Evolutionary conservation across 768 basidiomycete genomes (phyloP).

Genomic region (Pisolithus marmoratus): DNA sequence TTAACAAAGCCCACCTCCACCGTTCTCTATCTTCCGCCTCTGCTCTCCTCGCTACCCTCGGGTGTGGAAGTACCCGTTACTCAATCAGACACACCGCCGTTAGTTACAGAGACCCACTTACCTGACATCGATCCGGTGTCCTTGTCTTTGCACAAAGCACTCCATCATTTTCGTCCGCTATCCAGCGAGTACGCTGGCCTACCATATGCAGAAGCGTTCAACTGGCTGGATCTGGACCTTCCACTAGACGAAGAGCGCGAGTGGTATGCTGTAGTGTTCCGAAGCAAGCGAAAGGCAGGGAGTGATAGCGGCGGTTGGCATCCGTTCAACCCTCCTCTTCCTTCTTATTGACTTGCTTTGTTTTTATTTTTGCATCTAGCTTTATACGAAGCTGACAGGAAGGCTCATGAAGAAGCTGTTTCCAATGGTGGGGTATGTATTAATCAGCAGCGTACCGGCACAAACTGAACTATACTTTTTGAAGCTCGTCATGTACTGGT

Average conservation of each 20-base stretch:
- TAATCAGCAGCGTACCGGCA: not conserved
- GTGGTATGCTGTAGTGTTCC: slow-evolving; percentile 89
- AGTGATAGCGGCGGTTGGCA: slow-evolving; percentile 62
- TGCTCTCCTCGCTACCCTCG: slow-evolving; percentile 70
- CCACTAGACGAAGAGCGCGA: no score
- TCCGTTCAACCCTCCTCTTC: not conserved
- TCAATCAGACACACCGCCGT: slow-evolving; percentile 34
- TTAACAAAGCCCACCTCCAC: slow-evolving; percentile 36
- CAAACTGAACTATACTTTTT: slow-evolving; percentile 4
- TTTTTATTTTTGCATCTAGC: slow-evolving; percentile 41
- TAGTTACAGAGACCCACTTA: slow-evolving; percentile 66
- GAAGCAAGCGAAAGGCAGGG: slow-evolving; percentile 66
- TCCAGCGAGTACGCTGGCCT: slow-evolving; percentile 53
- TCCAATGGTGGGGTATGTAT: slow-evolving; percentile 71
- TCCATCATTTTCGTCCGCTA: slow-evolving; percentile 68
- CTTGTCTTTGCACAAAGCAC: slow-evolving; percentile 76
- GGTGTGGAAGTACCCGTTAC: slow-evolving; percentile 25
- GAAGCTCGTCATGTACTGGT: slow-evolving; percentile 90
- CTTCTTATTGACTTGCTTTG: not conserved
- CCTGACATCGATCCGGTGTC: slow-evolving; percentile 85
- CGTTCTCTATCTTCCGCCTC: slow-evolving; percentile 78
- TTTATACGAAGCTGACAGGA: slow-evolving; percentile 80
- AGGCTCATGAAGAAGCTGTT: slow-evolving; percentile 91
- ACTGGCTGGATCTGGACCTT: no score
- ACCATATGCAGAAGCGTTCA: slow-evolving; percentile 59